phyloP scores from a whole-genome alignment of 2,329 filamentous ascomycete species.

The Colletotrichum brevisporum region DNA sequence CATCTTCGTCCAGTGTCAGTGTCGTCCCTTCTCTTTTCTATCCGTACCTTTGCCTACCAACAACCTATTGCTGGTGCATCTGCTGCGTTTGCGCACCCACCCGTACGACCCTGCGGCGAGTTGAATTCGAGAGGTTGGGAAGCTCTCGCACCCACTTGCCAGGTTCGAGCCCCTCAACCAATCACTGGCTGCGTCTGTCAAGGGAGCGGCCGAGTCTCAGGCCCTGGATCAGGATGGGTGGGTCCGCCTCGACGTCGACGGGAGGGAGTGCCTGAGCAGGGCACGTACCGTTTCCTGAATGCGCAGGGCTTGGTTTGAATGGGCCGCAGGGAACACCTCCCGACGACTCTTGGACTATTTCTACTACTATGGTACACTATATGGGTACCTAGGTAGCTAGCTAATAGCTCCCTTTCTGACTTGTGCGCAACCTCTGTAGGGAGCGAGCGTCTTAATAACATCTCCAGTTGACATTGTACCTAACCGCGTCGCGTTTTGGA shows the following conservation, averaged over 20 bases:
- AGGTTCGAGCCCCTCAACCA: conserved; percentile 30
- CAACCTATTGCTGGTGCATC: conserved; percentile 4
- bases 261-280: not conserved
- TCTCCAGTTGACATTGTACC: not conserved
- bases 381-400: not conserved
- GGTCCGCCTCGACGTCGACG: not conserved
- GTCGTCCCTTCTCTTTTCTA: conserved; percentile 21
- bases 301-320: not conserved
- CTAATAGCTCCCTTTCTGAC: not conserved
- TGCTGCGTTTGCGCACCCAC: conserved; percentile 27
- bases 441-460: too few relatives aligned
- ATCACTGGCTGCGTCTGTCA: conserved; percentile 11
- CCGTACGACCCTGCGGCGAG: conserved; percentile 29
- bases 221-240: conserved; percentile 29
- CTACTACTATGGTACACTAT: too few relatives aligned
- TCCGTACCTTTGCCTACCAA: too few relatives aligned
- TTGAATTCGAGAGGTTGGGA: conserved; percentile 54
- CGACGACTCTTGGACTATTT: not conserved
- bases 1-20: not conserved
- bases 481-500: conserved; percentile 10
- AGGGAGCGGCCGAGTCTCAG: conserved; percentile 31
- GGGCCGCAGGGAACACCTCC: conserved; percentile 21
- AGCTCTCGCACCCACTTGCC: conserved; percentile 37
- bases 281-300: not conserved
- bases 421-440: conserved; percentile 1